Percentiles rank a stretch among this genome's conserved stretches.
Conservation (phyloP, 768 basidiomycete genomes). For the Boletus patriciae region DNA sequence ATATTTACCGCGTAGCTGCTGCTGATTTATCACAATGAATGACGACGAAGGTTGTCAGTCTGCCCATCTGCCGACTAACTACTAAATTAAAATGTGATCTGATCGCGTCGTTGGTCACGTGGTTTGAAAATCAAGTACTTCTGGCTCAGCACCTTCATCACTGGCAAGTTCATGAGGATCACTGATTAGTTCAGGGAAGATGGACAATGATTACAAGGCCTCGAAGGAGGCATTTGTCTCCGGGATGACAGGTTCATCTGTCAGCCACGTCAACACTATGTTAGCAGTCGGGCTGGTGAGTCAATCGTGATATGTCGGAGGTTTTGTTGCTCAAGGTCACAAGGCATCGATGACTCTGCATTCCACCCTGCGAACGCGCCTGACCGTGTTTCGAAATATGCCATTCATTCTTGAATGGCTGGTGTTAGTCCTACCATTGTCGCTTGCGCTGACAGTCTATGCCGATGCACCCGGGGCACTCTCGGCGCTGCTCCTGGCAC, state of each 20-base stretch:
- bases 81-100: too few relatives aligned
- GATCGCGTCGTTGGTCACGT: slow-evolving; percentile 16
- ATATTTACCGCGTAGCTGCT: not conserved
- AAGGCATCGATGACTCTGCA: slow-evolving; percentile 76
- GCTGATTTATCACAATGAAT: not conserved
- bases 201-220: slow-evolving; percentile 55
- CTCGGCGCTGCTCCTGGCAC: slow-evolving; percentile 47
- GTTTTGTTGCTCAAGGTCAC: slow-evolving; percentile 18
- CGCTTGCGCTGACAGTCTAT: slow-evolving; percentile 78
- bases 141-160: not conserved
- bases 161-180: not conserved
- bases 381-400: slow-evolving; percentile 38
- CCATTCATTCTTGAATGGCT: slow-evolving; percentile 55
- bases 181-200: slow-evolving; percentile 1
- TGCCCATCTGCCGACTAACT: too few relatives aligned
- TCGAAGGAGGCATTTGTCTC: slow-evolving; percentile 85
- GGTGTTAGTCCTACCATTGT: slow-evolving; percentile 71
- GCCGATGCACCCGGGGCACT: slow-evolving; percentile 57
- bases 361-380: slow-evolving; percentile 54
- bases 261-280: slow-evolving; percentile 66
- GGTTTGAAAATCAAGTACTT: slow-evolving; percentile 1
- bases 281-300: slow-evolving; percentile 65
- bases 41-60: not conserved
- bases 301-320: slow-evolving; percentile 10
- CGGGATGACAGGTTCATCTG: slow-evolving; percentile 65